Evolutionary conservation across 768 basidiomycete genomes (phyloP).

Genomic region (Pulveroboletus ravenelii): DNA sequence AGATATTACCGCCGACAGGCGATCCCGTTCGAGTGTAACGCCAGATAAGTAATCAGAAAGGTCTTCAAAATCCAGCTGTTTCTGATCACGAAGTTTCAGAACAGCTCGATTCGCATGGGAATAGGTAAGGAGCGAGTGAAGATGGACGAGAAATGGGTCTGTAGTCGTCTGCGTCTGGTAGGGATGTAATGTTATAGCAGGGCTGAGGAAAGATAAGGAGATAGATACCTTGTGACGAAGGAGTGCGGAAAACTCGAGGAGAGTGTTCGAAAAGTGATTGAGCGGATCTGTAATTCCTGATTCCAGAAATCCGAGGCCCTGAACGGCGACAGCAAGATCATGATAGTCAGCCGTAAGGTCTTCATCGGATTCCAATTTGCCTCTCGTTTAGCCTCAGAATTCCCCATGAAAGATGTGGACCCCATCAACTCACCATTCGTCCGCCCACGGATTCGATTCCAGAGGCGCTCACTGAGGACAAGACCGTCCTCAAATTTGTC

Average conservation of each 20-base stretch:
- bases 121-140: slow-evolving; percentile 91
- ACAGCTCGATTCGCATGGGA: slow-evolving; percentile 92
- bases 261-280: slow-evolving; percentile 93
- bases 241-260: slow-evolving; percentile 91
- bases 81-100: slow-evolving; percentile 93
- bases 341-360: slow-evolving; percentile 98
- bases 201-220: background rate
- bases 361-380: slow-evolving; percentile 75
- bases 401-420: slow-evolving; percentile 29
- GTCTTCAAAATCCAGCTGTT: slow-evolving; percentile 98
- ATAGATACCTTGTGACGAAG: slow-evolving; percentile 71
- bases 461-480: slow-evolving; percentile 72
- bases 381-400: slow-evolving; percentile 86
- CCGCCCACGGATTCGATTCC: slow-evolving; percentile 70
- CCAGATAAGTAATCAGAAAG: slow-evolving; percentile 90
- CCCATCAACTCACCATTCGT: slow-evolving; percentile 69
- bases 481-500: slow-evolving; percentile 98
- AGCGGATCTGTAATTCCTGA: slow-evolving; percentile 97
- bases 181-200: background rate
- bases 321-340: slow-evolving; percentile 92
- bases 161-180: slow-evolving; percentile 80
- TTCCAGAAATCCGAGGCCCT: slow-evolving; percentile 96
- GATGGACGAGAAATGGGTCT: slow-evolving; percentile 85
- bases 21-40: slow-evolving; percentile 89
- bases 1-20: slow-evolving; percentile 82